A percentile compares a stretch with the other conserved stretches of the same genome.
These are phyloP conservation scores for Amanita jacksonii DNA, from an alignment of 768 basidiomycete genomes.

Conservation along the genomic window DNA sequence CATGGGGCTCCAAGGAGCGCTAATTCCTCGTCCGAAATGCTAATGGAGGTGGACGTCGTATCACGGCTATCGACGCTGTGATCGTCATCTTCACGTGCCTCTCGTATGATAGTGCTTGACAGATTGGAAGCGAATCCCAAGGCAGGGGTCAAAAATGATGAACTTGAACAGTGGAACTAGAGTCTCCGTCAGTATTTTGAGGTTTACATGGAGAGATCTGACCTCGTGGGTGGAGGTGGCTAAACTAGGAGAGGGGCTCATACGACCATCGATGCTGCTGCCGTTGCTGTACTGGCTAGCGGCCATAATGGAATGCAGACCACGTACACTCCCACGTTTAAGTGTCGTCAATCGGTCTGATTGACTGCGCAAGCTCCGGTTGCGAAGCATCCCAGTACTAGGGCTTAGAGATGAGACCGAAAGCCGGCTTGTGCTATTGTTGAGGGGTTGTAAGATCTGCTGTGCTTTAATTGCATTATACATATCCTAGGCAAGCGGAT, in stretches of 20 bases:
- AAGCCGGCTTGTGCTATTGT: slow-evolving; percentile 32
- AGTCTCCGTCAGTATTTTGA: background rate
- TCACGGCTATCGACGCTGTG: slow-evolving; percentile 57
- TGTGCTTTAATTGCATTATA: slow-evolving; percentile 86
- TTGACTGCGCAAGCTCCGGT: slow-evolving; percentile 62
- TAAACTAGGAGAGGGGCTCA: slow-evolving; percentile 93
- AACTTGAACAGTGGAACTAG: slow-evolving; percentile 30
- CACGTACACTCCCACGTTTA: slow-evolving; percentile 89
- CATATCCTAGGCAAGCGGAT: slow-evolving; percentile 59
- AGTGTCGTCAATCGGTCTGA: slow-evolving; percentile 66
- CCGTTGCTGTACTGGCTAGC: slow-evolving; percentile 78
- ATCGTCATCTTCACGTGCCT: slow-evolving; percentile 85
- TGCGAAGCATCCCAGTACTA: slow-evolving; percentile 45
- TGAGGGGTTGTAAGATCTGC: slow-evolving; percentile 79
- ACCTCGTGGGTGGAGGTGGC: slow-evolving; percentile 85
- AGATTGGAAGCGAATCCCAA: slow-evolving; percentile 97
- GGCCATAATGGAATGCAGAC: slow-evolving; percentile 72
- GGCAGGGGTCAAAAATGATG: slow-evolving; percentile 69
- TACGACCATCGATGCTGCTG: slow-evolving; percentile 75
- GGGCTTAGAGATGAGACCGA: slow-evolving; percentile 52
- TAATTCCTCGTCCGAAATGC: slow-evolving; percentile 91
- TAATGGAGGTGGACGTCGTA: slow-evolving; percentile 63
- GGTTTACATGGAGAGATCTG: slow-evolving; percentile 10
- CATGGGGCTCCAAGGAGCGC: slow-evolving; percentile 94
- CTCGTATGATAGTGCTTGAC: slow-evolving; percentile 92